Evolutionary conservation across 495 filamentous ascomycete genomes (phyloP), one percentile per base, ranked within the genome.

Genomic region (Hypoxylon lenormandii): DNA sequence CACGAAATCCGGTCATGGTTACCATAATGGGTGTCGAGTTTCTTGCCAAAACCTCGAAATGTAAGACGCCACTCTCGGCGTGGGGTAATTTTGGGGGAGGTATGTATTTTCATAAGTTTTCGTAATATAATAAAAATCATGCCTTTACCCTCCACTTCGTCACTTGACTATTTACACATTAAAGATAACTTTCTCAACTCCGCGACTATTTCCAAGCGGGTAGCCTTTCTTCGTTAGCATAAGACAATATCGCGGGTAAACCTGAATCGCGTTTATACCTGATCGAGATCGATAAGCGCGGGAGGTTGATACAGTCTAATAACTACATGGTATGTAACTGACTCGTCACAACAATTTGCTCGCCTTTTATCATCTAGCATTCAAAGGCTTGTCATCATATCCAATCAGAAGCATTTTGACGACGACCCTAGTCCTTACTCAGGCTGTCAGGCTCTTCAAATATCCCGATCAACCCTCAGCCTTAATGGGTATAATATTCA

Each of bases 341-440:
- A 21, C 16, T 57, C 45, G 10, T 33, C 10, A 33, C 30, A 40
- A n/a, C 19, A 6, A 16, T 7, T 37, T 5, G 0, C 16, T 37
- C 30, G 4, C 28, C 50, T 55, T 26, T 23, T 21, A 28, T 16
- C 18, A 23, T 10, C 8, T 6, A 1, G 18, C 19, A 16, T 37
- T 38, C 19, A 8, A 22, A 5, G 36, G 5, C 13, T 26, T 16
- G 37, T 26, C 49, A 4, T 19, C 22, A 4, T 30, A 28, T 33
- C 63, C 56, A 66, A 66, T 66, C 49, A 48, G 21, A 61, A 22
- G 19, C 33, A 26, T 36, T 42, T 47, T 40, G 37, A 46, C 53
- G 16, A 43, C 16, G 15, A 23, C 52, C 3, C 16, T 49, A 60
- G 26, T 62, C 55, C 22, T 37, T 37, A 65, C 28, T 52, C 23